Evolutionary conservation across 495 filamentous ascomycete genomes (phyloP).

Genomic region (Neurospora pannonica): DNA sequence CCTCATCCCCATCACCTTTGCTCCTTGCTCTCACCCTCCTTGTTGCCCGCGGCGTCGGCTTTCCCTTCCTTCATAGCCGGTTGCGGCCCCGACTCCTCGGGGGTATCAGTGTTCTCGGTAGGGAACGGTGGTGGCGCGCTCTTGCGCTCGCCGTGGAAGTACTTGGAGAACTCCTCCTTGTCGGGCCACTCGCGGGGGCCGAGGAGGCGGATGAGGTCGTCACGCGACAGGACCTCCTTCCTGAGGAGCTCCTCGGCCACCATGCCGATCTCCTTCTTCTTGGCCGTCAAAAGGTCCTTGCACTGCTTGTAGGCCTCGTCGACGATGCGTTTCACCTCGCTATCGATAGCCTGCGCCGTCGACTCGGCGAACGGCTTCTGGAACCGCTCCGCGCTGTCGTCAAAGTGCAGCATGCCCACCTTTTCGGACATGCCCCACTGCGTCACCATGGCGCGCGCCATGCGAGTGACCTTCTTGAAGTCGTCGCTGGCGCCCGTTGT

Average conservation of each 20-base stretch:
- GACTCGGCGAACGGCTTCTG: conserved; percentile 94
- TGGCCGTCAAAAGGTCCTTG: conserved; percentile 67
- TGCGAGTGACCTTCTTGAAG: conserved; percentile 94
- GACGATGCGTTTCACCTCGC: conserved; percentile 81
- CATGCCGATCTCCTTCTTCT: conserved; percentile 78
- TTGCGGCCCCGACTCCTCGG: conserved; percentile 6
- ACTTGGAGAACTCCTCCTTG: conserved; percentile 81
- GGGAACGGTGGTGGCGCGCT: conserved; percentile 48
- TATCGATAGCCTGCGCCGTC: conserved; percentile 83
- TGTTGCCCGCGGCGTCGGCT: neutral
- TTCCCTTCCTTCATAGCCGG: conserved; percentile 14
- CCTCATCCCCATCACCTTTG: neutral
- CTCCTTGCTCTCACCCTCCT: conserved; percentile 5
- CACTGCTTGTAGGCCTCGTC: conserved; percentile 89
- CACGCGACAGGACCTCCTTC: conserved; percentile 84
- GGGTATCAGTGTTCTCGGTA: conserved; percentile 33
- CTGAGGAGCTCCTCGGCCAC: conserved; percentile 86
- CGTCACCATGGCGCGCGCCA: conserved; percentile 96
- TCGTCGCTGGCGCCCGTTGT: conserved; percentile 92
- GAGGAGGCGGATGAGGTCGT: conserved; percentile 83
- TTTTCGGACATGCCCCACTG: conserved; percentile 96
- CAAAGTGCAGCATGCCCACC: conserved; percentile 83
- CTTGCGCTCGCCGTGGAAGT: conserved; percentile 54
- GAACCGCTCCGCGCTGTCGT: conserved; percentile 64
- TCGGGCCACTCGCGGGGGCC: conserved; percentile 77